Base-by-base conservation (phyloP, 106 monocot genomes). In the Acanthochlamys bracteata region DNA sequence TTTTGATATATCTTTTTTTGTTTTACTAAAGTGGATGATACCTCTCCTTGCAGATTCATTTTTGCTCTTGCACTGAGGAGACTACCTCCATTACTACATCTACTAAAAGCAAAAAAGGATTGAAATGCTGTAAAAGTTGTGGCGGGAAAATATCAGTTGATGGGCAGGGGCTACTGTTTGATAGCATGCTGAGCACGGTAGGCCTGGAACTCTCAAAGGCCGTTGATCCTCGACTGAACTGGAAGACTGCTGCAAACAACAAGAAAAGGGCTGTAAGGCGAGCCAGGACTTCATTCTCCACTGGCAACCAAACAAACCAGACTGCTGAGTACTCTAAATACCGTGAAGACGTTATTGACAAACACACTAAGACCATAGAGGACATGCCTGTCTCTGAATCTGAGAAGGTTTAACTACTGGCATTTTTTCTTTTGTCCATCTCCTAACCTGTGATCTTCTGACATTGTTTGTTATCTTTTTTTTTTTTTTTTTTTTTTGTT, bases 301-400 rank as follows among this genome's bases (percentile, higher is more conserved):
- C 59, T 11, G 68, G 33, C 7, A 75, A 64, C 56, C 56, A 43
- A 70, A 64, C 39, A 45, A 78, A 77, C 13, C 25, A 42, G 24
- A 17, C 25, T 2, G 59, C 25, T 16, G 69, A 39, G 39, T 16
- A 40, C 60, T 74, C 20, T 13, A 75, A 75, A 75, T 45, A 64
- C 24, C 66, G 62, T 41, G 77, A 78, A 25, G 68, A 70, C 69
- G 21, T 54, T 9, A 27, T 26, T 7, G 72, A 69, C 41, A 71
- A 76, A 57, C 66, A 67, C 42, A 56, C 66, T 45, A 82, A 77
- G 49, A 69, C 14, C 20, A 52, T 52, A 45, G 68, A 33, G 51
- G 81, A 82, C 55, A 79, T 87, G 75, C 70, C 77, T n/a, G 77
- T 84, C 25, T 73, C 86, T 20, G 86, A 90, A 64, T 95, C 84